Evolutionary conservation across 305 asterid genomes (phyloP).

Genomic region (Fraxinus sp.): DNA sequence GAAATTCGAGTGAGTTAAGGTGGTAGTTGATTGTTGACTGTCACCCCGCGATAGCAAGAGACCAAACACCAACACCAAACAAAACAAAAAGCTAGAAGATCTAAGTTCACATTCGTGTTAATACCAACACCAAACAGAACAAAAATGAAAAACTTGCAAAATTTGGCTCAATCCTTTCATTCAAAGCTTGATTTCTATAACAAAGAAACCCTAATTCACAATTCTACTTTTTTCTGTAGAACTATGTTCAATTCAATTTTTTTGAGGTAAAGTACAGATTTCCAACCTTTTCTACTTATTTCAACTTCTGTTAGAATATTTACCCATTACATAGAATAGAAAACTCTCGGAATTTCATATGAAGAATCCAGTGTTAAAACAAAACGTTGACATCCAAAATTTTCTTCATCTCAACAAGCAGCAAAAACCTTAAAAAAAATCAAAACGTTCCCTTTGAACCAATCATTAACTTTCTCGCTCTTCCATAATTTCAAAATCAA

Average conservation of each 20-base stretch:
- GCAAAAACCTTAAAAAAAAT: neutral
- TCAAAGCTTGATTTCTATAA: neutral
- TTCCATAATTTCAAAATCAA: neutral
- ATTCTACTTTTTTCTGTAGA: neutral
- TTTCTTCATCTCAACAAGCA: neutral
- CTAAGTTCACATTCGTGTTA: neutral
- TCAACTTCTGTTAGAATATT: neutral
- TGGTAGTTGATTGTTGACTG: too few species aligned
- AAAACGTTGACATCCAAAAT: neutral
- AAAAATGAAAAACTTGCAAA: neutral
- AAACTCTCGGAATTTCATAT: neutral
- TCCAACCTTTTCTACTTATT: neutral
- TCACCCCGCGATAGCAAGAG: neutral
- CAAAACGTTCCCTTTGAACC: neutral
- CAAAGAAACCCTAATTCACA: neutral
- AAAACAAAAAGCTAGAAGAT: neutral
- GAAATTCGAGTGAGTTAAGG: neutral
- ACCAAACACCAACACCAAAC: neutral
- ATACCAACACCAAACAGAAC: neutral
- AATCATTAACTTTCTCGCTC: neutral
- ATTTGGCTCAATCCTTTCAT: neutral
- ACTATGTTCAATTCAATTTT: neutral
- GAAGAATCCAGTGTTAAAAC: neutral
- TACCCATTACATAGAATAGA: neutral
- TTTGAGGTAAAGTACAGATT: neutral